Evolutionary conservation across 177 flowering plant genomes (phyloP).

Genomic region (Vitis hybrid): DNA sequence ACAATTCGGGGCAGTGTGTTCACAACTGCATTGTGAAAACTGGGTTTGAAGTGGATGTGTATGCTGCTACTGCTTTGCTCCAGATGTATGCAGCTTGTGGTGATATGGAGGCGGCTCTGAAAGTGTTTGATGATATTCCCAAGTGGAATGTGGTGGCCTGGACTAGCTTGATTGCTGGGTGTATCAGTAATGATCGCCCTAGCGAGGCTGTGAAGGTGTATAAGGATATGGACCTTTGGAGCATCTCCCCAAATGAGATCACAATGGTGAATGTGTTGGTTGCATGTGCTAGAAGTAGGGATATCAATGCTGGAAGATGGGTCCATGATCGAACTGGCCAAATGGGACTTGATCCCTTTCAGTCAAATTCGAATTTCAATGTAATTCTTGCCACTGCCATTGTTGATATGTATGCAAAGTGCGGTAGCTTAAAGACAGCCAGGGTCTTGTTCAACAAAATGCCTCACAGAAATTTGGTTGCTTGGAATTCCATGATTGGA

Average conservation of each 20-base stretch:
- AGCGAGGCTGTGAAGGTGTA: constrained; percentile 13
- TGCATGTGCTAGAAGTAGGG: constrained; percentile 22
- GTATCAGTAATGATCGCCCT: constrained; percentile 10
- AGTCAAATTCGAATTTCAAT: neutral
- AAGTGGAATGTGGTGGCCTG: constrained; percentile 23
- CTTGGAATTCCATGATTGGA: constrained; percentile 25
- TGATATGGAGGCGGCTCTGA: constrained; percentile 12
- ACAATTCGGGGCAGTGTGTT: constrained; percentile 9
- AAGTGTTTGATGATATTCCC: constrained; percentile 24
- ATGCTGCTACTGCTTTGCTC: constrained; percentile 19
- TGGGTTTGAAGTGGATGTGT: constrained; percentile 21
- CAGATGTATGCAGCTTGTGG: constrained; percentile 17
- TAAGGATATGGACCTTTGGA: constrained; percentile 11
- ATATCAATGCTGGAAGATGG: constrained; percentile 17
- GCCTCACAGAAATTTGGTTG: constrained; percentile 23
- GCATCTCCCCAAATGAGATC: constrained; percentile 19
- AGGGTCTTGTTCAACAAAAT: constrained; percentile 21
- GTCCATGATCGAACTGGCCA: constrained; percentile 3
- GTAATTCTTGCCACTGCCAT: constrained; percentile 22
- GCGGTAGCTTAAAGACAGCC: constrained; percentile 21
- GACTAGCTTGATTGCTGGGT: constrained; percentile 18
- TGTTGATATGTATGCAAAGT: constrained; percentile 22
- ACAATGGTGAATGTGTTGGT: constrained; percentile 17
- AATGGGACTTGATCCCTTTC: constrained; percentile 23
- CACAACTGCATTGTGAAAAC: constrained; percentile 22